A percentile compares a stretch with the other conserved stretches of the same genome.
Conservation (phyloP, 805 yeast species). For the Suhomyces prunicola region DNA sequence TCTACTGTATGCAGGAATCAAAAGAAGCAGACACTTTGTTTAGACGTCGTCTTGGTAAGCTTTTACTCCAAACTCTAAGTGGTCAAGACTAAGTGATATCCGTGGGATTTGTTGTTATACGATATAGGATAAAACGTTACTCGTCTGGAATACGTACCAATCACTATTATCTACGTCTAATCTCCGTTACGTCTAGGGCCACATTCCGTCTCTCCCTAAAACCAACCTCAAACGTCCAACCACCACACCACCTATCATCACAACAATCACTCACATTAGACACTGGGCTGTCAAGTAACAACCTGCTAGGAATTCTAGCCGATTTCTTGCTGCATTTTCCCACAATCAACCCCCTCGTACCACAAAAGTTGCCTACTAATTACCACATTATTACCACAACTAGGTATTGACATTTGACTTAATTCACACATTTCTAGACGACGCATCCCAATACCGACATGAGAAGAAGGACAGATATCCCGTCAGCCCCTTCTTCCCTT, state of each 20-base stretch:
- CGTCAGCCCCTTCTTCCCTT: conserved; percentile 2
- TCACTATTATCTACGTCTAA: background rate
- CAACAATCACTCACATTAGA: background rate
- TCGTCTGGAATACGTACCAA: background rate
- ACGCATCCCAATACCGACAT: background rate
- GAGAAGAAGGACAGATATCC: conserved; percentile 8
- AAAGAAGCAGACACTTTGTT: background rate
- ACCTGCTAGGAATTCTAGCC: background rate
- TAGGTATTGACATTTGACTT: background rate
- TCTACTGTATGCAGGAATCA: background rate
- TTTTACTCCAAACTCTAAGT: background rate
- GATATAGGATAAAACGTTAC: background rate
- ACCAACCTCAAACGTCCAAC: background rate
- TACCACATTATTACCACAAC: background rate
- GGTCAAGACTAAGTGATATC: background rate
- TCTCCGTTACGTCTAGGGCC: background rate
- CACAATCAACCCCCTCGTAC: background rate
- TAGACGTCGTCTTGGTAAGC: background rate
- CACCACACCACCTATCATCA: background rate
- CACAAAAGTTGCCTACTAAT: background rate
- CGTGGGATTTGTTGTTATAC: background rate
- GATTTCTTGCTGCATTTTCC: background rate
- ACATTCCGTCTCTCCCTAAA: background rate
- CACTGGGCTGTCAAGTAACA: background rate
- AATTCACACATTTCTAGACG: background rate